Evolutionary conservation across 1,139 yeast species (phyloP).

Genomic region (Kodamaea sp.): DNA sequence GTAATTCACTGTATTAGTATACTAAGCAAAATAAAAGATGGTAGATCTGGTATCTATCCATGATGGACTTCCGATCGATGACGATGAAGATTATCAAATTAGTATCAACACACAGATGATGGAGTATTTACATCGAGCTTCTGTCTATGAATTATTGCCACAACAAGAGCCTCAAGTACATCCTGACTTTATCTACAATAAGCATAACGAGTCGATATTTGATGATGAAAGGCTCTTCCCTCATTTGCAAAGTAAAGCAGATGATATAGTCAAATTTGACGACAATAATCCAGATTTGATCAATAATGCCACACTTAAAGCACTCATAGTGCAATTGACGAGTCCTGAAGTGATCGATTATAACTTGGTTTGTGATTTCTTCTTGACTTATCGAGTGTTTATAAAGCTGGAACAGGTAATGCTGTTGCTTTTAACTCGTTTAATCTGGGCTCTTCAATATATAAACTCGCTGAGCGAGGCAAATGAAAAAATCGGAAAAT

Average conservation of each 20-base stretch:
- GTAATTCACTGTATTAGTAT: too few relatives aligned
- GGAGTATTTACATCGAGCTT: too few relatives aligned
- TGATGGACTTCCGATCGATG: too few relatives aligned
- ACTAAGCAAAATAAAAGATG: too few relatives aligned
- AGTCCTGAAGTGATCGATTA: constrained; percentile 80
- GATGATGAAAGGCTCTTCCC: constrained; percentile 40
- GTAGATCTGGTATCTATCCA: too few relatives aligned
- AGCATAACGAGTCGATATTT: constrained; percentile 40
- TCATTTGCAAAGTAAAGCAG: constrained; percentile 20
- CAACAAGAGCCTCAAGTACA: constrained; percentile 6
- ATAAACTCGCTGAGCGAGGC: constrained; percentile 31
- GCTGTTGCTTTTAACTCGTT: constrained; percentile 57
- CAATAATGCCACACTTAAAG: constrained; percentile 43
- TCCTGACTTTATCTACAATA: constrained; percentile 31
- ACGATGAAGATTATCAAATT: too few relatives aligned
- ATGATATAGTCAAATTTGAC: constrained; percentile 36
- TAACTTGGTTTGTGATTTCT: constrained; percentile 75
- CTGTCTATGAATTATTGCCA: too few relatives aligned
- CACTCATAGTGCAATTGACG: constrained; percentile 70
- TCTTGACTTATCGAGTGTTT: constrained; percentile 76
- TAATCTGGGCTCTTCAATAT: constrained; percentile 68
- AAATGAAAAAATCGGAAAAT: constrained; percentile 53
- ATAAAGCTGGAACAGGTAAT: constrained; percentile 55
- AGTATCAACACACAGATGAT: too few relatives aligned
- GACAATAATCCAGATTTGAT: constrained; percentile 30